Evolutionary conservation across 73 alveolate species (phyloP), one percentile per base, ranked within the genome.

Genomic region (Paramecium biaurelia): DNA sequence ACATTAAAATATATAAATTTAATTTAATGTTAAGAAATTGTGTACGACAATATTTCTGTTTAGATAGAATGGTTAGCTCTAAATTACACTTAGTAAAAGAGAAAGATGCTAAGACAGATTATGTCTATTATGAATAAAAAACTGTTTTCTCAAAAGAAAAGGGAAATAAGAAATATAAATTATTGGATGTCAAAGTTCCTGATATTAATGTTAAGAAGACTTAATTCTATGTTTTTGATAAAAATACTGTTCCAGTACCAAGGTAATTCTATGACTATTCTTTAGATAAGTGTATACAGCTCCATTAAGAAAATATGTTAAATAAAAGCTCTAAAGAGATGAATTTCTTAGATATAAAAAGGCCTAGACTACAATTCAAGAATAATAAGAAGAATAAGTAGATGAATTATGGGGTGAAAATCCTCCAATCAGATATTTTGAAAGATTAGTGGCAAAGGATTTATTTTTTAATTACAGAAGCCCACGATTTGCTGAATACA

Each of bases 341-440:
- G 90, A 79, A 34, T 79, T 30, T 45, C 3, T 38, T 1, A 20
- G 42, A 45, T 79, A 24, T 34, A 79, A 47, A 34, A 24, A 45
- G 23, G 15, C 30, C 8, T 34, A 43, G 30, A 42, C 42, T 20
- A 24, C 45, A 18, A 79, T 26, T 21, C 6, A 43, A 43, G 90
- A 79, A 38, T 32, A 79, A 42, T 21, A 20, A 35, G 86, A 42
- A 10, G 90, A 79, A 79, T 30, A 79, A 79, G 28, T 43, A 38
- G 90, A 79, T 79, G 90, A 79, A 42, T 45, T 79, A 42, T 79
- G 90, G 90, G 90, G 56, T 24, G 76, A 32, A 42, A 42, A 79
- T 30, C 76, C 74, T 21, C 90, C 90, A 9, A 43, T 79, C 7
- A 79, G 74, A 79, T 79, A 42, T 24, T 79, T 37, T 23, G 90